A percentile compares a stretch with the other conserved stretches of the same genome.
Evolutionary conservation across 2,329 filamentous ascomycete species (phyloP).

Genomic region (Cadophora malorum): DNA sequence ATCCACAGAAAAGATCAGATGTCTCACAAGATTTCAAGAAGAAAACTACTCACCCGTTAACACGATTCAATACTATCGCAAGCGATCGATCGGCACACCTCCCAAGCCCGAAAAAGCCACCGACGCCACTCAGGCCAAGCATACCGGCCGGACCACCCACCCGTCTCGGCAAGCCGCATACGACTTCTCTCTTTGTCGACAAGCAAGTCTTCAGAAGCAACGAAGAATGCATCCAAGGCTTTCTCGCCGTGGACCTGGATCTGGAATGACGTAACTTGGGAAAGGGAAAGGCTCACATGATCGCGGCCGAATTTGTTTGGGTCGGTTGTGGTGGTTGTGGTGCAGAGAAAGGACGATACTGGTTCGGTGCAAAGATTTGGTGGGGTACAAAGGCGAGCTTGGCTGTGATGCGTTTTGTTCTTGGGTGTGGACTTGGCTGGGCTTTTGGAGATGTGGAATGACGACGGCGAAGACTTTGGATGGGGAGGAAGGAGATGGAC

Average conservation of each 20-base stretch:
- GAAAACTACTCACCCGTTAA: not conserved
- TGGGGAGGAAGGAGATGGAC: not conserved
- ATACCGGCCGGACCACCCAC: not conserved
- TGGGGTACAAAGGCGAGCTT: not conserved
- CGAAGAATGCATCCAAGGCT: not conserved
- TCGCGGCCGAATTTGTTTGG: not conserved
- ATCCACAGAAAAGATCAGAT: too few species aligned
- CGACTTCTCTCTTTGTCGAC: not conserved
- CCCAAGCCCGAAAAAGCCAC: constrained; percentile 18
- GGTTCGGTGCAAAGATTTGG: not conserved
- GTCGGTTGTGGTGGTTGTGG: too few species aligned
- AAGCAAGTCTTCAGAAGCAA: not conserved
- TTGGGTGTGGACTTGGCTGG: constrained; percentile 3
- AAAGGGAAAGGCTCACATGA: not conserved
- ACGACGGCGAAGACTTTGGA: constrained; percentile 13
- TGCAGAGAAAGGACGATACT: too few species aligned
- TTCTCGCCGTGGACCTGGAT: not conserved
- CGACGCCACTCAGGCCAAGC: constrained; percentile 1
- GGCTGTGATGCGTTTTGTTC: constrained; percentile 14
- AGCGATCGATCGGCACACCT: not conserved
- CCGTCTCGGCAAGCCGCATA: not conserved
- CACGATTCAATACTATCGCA: not conserved
- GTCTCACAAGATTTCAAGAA: not conserved
- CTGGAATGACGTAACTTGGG: not conserved
- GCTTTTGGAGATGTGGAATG: not conserved